Evolutionary conservation across 148 eudicot species (phyloP).

Genomic region (Cornus controversa): DNA sequence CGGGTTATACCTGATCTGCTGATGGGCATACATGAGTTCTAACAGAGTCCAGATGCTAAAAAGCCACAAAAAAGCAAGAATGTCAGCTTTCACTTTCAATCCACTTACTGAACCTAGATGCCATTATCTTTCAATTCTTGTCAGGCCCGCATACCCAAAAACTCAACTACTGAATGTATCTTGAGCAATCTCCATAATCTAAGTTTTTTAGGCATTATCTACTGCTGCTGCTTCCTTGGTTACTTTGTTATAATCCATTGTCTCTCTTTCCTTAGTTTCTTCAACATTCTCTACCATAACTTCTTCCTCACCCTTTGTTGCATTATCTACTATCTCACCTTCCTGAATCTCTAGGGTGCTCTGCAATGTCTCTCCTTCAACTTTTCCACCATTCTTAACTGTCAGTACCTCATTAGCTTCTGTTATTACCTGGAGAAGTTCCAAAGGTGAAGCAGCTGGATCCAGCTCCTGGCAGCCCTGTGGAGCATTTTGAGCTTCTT

Average conservation of each 20-base stretch:
- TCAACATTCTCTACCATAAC: background rate
- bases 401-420: constrained; percentile 11
- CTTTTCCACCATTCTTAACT: constrained; percentile 10
- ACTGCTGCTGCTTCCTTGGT: constrained; percentile 10
- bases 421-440: constrained; percentile 38
- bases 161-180: background rate
- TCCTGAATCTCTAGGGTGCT: background rate
- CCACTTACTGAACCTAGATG: constrained; percentile 8
- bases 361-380: background rate
- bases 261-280: background rate
- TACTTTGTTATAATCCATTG: background rate
- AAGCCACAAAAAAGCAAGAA: constrained; percentile 15
- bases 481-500: constrained; percentile 47
- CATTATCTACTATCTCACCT: constrained; percentile 5
- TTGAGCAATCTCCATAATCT: background rate
- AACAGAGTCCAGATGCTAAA: constrained; percentile 1
- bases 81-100: background rate
- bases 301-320: background rate
- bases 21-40: background rate
- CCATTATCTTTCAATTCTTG: background rate
- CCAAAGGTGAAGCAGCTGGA: constrained; percentile 53
- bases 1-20: constrained; percentile 5
- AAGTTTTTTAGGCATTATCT: background rate
- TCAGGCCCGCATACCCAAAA: constrained; percentile 8
- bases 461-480: constrained; percentile 53